Evolutionary conservation across 495 filamentous ascomycete species (phyloP).

Genomic region (Xylaria venustula): DNA sequence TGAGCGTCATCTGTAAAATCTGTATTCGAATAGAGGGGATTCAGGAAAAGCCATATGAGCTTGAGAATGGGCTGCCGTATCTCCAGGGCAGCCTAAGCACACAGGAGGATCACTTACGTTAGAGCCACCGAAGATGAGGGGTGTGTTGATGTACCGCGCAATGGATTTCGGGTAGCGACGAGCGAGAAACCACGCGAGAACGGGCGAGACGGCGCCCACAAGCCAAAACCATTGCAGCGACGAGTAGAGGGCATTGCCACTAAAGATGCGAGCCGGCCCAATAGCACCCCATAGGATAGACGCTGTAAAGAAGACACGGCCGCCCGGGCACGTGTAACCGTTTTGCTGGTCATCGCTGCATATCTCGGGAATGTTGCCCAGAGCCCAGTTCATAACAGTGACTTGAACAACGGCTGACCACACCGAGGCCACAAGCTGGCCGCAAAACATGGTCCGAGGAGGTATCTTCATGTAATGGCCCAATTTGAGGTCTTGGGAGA

Average conservation of each 20-base stretch:
- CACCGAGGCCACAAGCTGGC: conserved; percentile 62
- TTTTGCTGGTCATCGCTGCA: conserved; percentile 57
- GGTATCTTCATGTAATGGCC: conserved; percentile 75
- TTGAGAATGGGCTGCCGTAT: too few species aligned
- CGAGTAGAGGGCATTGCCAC: conserved; percentile 60
- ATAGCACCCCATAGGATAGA: conserved; percentile 53
- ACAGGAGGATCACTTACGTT: conserved; percentile 23
- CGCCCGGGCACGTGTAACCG: conserved; percentile 63
- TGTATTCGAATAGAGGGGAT: too few species aligned
- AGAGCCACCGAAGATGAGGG: conserved; percentile 65
- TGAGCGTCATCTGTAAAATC: background rate
- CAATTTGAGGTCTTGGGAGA: conserved; percentile 51
- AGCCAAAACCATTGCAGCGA: conserved; percentile 68
- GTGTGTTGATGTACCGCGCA: conserved; percentile 61
- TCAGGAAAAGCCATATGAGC: too few species aligned
- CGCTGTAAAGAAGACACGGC: conserved; percentile 64
- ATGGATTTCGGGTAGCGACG: conserved; percentile 56
- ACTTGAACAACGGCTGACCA: conserved; percentile 66
- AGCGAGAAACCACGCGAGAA: conserved; percentile 60
- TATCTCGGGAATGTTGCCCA: conserved; percentile 58
- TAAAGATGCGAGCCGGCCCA: conserved; percentile 57
- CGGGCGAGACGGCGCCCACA: conserved; percentile 57
- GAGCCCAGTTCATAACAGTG: conserved; percentile 65
- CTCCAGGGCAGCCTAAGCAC: too few species aligned
- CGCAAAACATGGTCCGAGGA: conserved; percentile 63